phyloP scores from a whole-genome alignment of 179 eudicot species.

The Beta macrorhiza region DNA sequence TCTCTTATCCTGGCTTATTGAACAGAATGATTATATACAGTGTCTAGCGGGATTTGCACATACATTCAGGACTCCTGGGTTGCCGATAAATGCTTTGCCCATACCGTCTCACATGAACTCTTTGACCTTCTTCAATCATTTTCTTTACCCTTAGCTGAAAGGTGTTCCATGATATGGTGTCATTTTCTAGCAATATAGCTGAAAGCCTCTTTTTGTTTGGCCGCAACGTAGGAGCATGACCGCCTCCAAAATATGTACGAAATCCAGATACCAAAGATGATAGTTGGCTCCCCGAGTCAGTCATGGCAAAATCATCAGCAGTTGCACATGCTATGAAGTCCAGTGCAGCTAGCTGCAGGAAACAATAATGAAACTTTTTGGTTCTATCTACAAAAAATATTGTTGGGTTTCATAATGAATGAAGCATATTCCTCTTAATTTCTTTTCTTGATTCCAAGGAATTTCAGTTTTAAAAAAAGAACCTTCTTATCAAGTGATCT shows the following conservation, averaged over 20 bases:
- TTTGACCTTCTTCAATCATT: conserved; percentile 70
- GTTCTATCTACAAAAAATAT: neutral
- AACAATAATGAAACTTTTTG: neutral
- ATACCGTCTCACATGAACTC: conserved; percentile 42
- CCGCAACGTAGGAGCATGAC: conserved; percentile 73
- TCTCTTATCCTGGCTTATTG: neutral
- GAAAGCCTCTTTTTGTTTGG: conserved; percentile 89
- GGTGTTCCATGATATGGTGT: conserved; percentile 56
- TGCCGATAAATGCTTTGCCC: conserved; percentile 78
- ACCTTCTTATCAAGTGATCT: no score
- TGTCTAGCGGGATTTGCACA: conserved; percentile 55
- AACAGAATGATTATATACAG: neutral
- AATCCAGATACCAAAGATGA: conserved; percentile 85
- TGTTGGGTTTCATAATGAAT: neutral
- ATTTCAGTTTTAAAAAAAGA: no score
- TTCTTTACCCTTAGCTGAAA: conserved; percentile 59
- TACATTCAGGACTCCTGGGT: conserved; percentile 79
- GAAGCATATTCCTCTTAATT: neutral
- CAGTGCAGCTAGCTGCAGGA: conserved; percentile 79
- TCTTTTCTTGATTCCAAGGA: neutral
- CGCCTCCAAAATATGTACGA: conserved; percentile 78
- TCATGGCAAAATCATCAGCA: conserved; percentile 88
- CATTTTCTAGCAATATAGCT: conserved; percentile 51
- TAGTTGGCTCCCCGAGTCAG: conserved; percentile 93
- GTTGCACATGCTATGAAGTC: conserved; percentile 92